Percentiles rank a stretch among this genome's conserved stretches.
These are phyloP conservation scores for Acaromyces ingoldii DNA, from an alignment of 1,284 basidiomycete genomes.

Conservation along the genomic window DNA sequence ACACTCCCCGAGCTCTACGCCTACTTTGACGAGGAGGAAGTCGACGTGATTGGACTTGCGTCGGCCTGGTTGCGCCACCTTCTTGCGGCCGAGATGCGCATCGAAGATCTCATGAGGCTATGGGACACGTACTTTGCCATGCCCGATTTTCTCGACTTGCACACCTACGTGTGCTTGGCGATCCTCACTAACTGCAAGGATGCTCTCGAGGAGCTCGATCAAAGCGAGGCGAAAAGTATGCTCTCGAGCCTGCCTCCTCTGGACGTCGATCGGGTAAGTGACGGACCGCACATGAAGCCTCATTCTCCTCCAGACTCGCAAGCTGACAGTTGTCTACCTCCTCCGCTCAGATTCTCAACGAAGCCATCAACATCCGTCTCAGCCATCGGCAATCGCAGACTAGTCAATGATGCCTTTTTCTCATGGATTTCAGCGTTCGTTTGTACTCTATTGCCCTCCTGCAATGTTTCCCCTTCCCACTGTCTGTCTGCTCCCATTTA, in stretches of 20 bases:
- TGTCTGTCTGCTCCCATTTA: too few species aligned
- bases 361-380: slow-evolving; percentile 47
- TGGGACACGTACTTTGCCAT: slow-evolving; percentile 52
- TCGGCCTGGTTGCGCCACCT: slow-evolving; percentile 49
- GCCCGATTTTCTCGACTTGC: slow-evolving; percentile 46
- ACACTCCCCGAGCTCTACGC: slow-evolving; percentile 49
- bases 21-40: slow-evolving; percentile 52
- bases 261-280: slow-evolving; percentile 42
- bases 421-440: too few species aligned
- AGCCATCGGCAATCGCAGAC: slow-evolving; percentile 30
- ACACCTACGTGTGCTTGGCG: slow-evolving; percentile 51
- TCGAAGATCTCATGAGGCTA: slow-evolving; percentile 46
- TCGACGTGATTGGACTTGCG: slow-evolving; percentile 46
- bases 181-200: slow-evolving; percentile 51
- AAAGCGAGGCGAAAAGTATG: slow-evolving; percentile 49
- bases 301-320: not conserved
- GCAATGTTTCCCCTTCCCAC: too few species aligned
- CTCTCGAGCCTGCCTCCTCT: slow-evolving; percentile 45
- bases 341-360: slow-evolving; percentile 39
- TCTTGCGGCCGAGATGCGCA: slow-evolving; percentile 46
- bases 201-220: slow-evolving; percentile 50
- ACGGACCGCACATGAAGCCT: not conserved
- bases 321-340: not conserved
- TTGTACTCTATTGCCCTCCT: too few species aligned
- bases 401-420: too few species aligned